phyloP scores from a whole-genome alignment of 1,284 basidiomycete species.

The Tremellales sp. region DNA sequence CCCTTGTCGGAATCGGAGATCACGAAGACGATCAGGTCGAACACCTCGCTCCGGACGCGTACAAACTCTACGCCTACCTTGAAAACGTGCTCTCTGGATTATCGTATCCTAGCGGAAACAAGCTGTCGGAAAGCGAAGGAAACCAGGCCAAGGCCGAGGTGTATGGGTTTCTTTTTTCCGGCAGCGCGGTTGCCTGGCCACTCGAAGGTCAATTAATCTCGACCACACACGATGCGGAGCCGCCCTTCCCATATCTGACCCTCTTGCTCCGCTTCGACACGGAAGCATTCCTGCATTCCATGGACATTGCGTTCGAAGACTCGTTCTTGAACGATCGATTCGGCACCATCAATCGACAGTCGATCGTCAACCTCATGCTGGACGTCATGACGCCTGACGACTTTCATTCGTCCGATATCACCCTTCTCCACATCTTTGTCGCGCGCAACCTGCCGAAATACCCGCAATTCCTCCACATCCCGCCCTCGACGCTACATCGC shows the following conservation, averaged over 20 bases:
- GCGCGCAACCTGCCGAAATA: constrained; percentile 97
- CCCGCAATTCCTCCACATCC: constrained; percentile 75
- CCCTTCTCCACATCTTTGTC: constrained; percentile 91
- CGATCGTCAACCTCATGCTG: constrained; percentile 78
- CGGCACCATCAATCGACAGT: constrained; percentile 63
- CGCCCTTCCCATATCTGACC: constrained; percentile 83
- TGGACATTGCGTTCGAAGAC: constrained; percentile 95
- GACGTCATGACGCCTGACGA: constrained; percentile 57
- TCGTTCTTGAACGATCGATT: constrained; percentile 77
- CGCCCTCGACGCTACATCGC: constrained; percentile 64
- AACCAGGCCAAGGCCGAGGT: constrained; percentile 64
- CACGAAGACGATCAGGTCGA: constrained; percentile 55
- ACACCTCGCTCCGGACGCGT: constrained; percentile 66
- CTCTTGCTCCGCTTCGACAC: constrained; percentile 84
- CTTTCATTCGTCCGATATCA: constrained; percentile 61
- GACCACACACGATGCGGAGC: constrained; percentile 58
- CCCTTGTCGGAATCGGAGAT: constrained; percentile 26
- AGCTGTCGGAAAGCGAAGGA: constrained; percentile 62
- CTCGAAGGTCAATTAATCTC: constrained; percentile 52
- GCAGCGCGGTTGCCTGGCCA: constrained; percentile 76
- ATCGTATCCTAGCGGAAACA: constrained; percentile 78
- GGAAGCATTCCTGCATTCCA: constrained; percentile 87
- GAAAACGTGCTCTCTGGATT: constrained; percentile 78
- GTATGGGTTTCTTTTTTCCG: constrained; percentile 79
- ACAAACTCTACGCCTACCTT: constrained; percentile 92